Evolutionary conservation across 2,329 filamentous ascomycete species (phyloP), one percentile per base, ranked within the genome.

Genomic region (Exserohilum turcica): DNA sequence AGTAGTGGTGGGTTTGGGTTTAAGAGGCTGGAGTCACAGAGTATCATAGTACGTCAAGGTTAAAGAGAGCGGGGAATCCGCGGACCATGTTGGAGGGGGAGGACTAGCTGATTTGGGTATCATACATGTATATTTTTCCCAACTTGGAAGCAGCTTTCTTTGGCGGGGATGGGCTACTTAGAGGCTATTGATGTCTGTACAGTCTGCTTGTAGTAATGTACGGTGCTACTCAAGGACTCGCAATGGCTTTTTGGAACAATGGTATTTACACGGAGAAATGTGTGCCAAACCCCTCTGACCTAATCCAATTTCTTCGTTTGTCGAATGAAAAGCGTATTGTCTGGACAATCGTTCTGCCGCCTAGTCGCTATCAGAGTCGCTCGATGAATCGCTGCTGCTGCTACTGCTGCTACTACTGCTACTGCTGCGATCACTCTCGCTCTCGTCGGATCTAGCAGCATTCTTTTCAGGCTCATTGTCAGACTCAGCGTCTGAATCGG

Each of bases 371-470:
- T 50, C 48, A 28, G 50, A 56, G 15, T 60, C 56, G 12, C 56
- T 48, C 15, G 42, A 43, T 3, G 42, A 43, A 6, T 33, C 42
- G 18, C 40, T 43, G 27, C 49, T 56, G 13, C 54, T 55, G 29
- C 57, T 60, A 24, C 60, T 57, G 19, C 63, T 66, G 21, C 21
- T 24, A 19, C 42, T 43, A 21, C 50, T 57, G 13, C 54, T 55
- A 27, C 57, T 60, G 19, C 60, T 57, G 19, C 63, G 65, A 21
- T 52, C 60, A 50, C 59, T 64, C 18, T 51, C 54, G 8, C 16
- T 48, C n/a, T 48, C 54, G 33, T 43, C 55, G 18, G 50, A 54
- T 27, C 46, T 54, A 39, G 40, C 52, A n/a, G 50, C 48, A 39
- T 47, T 57, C 45, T 49, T 53, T 16, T n/a, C 19, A 38, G 50